A percentile compares a stretch with the other conserved stretches of the same genome.
phyloP scores from a whole-genome alignment of 352 stramenopile species.

The Plasmopara viticola region DNA sequence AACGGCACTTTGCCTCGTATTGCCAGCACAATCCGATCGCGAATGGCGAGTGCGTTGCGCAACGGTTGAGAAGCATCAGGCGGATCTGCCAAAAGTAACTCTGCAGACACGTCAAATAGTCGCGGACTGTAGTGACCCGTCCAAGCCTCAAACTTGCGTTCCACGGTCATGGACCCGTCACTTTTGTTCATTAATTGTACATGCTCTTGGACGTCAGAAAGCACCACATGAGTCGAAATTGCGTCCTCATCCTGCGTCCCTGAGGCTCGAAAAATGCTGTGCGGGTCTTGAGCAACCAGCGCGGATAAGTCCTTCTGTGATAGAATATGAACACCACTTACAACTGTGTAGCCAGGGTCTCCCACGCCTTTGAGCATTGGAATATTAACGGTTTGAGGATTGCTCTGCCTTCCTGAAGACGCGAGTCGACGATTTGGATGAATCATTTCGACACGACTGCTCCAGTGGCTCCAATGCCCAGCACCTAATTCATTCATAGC shows the following conservation, averaged over 20 bases:
- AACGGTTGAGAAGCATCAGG: slow-evolving; percentile 47
- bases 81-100: slow-evolving; percentile 60
- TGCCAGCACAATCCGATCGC: slow-evolving; percentile 54
- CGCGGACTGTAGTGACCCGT: slow-evolving; percentile 56
- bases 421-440: slow-evolving; percentile 1
- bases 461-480: slow-evolving; percentile 45
- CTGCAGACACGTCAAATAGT: slow-evolving; percentile 57
- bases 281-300: slow-evolving; percentile 17
- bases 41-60: slow-evolving; percentile 39
- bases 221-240: slow-evolving; percentile 26
- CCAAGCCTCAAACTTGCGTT: slow-evolving; percentile 50
- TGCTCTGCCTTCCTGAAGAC: slow-evolving; percentile 6
- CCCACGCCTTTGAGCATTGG: slow-evolving; percentile 44
- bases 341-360: slow-evolving; percentile 33
- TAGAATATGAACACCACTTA: slow-evolving; percentile 22
- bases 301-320: slow-evolving; percentile 24
- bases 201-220: slow-evolving; percentile 55
- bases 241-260: slow-evolving; percentile 15
- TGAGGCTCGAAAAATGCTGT: slow-evolving; percentile 20
- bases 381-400: slow-evolving; percentile 10
- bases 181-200: slow-evolving; percentile 24
- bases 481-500: slow-evolving; percentile 58
- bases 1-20: slow-evolving; percentile 46
- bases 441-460: slow-evolving; percentile 20
- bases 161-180: slow-evolving; percentile 3